Conservation (phyloP, 2,329 filamentous ascomycete species). For the Pestalotiopsis sp. region DNA sequence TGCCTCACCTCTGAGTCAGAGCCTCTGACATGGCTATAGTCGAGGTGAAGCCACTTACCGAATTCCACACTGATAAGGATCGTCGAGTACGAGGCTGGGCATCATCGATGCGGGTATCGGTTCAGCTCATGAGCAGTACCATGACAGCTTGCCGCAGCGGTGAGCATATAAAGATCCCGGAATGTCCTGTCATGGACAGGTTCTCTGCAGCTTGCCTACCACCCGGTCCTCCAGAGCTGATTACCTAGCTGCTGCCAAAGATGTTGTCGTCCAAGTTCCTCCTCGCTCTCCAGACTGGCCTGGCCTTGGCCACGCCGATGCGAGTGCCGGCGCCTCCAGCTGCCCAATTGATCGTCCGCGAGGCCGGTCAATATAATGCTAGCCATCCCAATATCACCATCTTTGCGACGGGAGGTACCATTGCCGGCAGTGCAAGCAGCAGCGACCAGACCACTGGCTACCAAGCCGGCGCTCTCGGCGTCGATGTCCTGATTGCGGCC, state of each 20-base stretch:
- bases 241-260: neutral
- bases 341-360: neutral
- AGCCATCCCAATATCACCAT: slow-evolving; percentile 57
- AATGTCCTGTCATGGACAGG: neutral
- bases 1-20: neutral
- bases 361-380: neutral
- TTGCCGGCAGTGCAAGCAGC: slow-evolving; percentile 54
- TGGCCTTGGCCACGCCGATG: neutral
- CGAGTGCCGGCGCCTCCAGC: neutral
- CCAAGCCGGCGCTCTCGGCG: slow-evolving; percentile 45
- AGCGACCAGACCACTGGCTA: slow-evolving; percentile 50
- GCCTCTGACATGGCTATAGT: neutral
- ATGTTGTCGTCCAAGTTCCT: neutral
- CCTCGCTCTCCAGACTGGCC: neutral
- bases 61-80: neutral
- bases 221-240: neutral
- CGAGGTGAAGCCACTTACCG: neutral
- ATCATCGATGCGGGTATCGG: neutral
- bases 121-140: neutral
- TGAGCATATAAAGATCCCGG: neutral
- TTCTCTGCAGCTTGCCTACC: neutral
- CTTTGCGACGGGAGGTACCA: slow-evolving; percentile 61
- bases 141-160: neutral
- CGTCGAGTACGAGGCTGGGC: neutral
- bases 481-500: slow-evolving; percentile 54